A percentile compares a stretch with the other conserved stretches of the same genome.
Conservation (phyloP, 2,329 filamentous ascomycete genomes). For the Penicillium hordei region DNA sequence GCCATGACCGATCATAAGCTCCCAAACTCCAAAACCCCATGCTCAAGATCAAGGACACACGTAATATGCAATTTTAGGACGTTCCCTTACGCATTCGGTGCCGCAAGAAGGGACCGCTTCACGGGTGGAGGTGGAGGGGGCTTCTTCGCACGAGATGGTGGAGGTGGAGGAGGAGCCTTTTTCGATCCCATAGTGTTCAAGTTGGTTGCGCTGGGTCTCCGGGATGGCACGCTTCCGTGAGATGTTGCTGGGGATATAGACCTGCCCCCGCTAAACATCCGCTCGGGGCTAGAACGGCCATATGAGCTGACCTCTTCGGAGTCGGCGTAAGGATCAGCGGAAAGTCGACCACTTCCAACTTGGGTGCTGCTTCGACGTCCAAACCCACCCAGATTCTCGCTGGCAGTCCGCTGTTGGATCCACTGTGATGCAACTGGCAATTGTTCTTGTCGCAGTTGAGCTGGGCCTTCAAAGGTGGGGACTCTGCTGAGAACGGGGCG, state of each 20-base stretch:
- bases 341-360: slow-evolving; percentile 43
- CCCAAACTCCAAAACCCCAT: slow-evolving; percentile 15
- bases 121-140: slow-evolving; percentile 64
- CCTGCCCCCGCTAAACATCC: slow-evolving; percentile 47
- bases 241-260: slow-evolving; percentile 57
- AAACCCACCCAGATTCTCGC: slow-evolving; percentile 52
- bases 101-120: slow-evolving; percentile 52
- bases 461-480: slow-evolving; percentile 60
- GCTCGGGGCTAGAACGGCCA: slow-evolving; percentile 50
- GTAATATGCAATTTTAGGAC: slow-evolving; percentile 9
- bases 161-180: slow-evolving; percentile 63
- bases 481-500: slow-evolving; percentile 54
- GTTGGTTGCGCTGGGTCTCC: slow-evolving; percentile 52
- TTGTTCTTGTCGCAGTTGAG: slow-evolving; percentile 54
- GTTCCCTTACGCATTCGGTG: slow-evolving; percentile 24
- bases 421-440: slow-evolving; percentile 49
- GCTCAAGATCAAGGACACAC: slow-evolving; percentile 6
- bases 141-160: slow-evolving; percentile 63
- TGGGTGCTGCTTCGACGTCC: slow-evolving; percentile 48
- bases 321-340: slow-evolving; percentile 50
- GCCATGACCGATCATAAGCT: background rate
- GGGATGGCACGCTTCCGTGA: slow-evolving; percentile 52
- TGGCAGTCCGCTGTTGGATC: slow-evolving; percentile 52
- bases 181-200: slow-evolving; percentile 39
- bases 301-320: slow-evolving; percentile 53